These are phyloP conservation scores for Chaetomidium leptoderma DNA, from an alignment of 495 filamentous ascomycete genomes.

Conservation along the genomic window DNA sequence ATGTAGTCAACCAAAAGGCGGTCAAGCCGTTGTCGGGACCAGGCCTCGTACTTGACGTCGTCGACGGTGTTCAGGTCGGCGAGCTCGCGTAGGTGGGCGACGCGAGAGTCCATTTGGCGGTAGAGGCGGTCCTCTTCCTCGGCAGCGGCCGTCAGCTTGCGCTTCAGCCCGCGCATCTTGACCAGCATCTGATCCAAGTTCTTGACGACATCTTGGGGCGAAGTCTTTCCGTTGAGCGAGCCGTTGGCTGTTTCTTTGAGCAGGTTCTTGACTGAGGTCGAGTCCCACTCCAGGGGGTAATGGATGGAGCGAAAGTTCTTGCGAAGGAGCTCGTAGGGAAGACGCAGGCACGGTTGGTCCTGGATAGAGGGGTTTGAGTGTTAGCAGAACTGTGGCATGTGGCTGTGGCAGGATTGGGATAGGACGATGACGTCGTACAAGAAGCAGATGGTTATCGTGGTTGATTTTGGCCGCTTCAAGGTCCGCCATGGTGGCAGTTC, in stretches of 20 bases:
- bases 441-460: constrained; percentile 46
- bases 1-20: constrained; percentile 87
- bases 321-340: constrained; percentile 85
- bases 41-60: constrained; percentile 90
- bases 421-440: constrained; percentile 29
- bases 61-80: constrained; percentile 75
- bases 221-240: constrained; percentile 55
- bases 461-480: constrained; percentile 43
- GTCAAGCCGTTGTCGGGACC: constrained; percentile 77
- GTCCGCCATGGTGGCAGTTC: constrained; percentile 39
- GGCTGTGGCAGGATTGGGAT: background rate
- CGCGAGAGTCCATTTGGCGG: constrained; percentile 65
- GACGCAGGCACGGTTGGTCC: constrained; percentile 93
- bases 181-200: constrained; percentile 79
- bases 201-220: constrained; percentile 64
- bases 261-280: constrained; percentile 60
- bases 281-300: constrained; percentile 73
- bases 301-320: constrained; percentile 91
- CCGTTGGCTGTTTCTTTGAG: constrained; percentile 67
- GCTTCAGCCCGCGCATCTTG: constrained; percentile 77
- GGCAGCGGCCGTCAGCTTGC: constrained; percentile 73
- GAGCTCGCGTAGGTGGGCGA: constrained; percentile 73
- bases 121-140: constrained; percentile 74
- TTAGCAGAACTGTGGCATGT: constrained; percentile 1
- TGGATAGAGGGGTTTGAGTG: constrained; percentile 31